A percentile compares a stretch with the other conserved stretches of the same genome.
Evolutionary conservation across 257 asterid genomes (phyloP).

Genomic region (Ilex aquifolium): DNA sequence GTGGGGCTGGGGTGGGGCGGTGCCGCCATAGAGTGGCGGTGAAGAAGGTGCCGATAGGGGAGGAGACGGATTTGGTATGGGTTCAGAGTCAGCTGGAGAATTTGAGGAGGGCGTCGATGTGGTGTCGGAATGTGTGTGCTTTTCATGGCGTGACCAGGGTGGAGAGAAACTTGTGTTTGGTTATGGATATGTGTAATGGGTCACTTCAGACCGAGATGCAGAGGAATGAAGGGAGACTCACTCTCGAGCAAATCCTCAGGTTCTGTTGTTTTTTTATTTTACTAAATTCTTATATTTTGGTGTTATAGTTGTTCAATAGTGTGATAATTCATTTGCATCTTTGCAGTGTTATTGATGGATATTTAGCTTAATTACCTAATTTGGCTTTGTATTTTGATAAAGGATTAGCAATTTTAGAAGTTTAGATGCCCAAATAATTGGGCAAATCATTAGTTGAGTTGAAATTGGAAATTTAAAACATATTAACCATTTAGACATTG

Average conservation of each 20-base stretch:
- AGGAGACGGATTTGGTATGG: constrained; percentile 72
- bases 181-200: constrained; percentile 90
- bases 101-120: constrained; percentile 77
- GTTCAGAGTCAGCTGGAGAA: constrained; percentile 86
- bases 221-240: constrained; percentile 83
- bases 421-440: too few species aligned
- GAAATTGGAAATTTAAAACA: too few species aligned
- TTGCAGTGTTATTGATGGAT: neutral
- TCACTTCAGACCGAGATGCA: constrained; percentile 84
- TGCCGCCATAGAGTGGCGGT: constrained; percentile 81
- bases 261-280: constrained; percentile 15
- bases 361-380: too few species aligned
- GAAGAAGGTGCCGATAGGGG: constrained; percentile 61
- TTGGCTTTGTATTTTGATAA: neutral
- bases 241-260: constrained; percentile 98
- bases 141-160: constrained; percentile 77
- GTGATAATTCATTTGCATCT: too few species aligned
- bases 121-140: constrained; percentile 94
- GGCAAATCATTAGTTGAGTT: too few species aligned
- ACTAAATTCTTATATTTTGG: too few species aligned
- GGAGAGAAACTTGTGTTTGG: constrained; percentile 64
- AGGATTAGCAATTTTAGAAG: too few species aligned
- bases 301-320: too few species aligned
- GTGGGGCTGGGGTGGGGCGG: constrained; percentile 27
- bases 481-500: too few species aligned